phyloP scores from a whole-genome alignment of 2,329 filamentous ascomycete genomes.

The Pyrenochaeta sp. region DNA sequence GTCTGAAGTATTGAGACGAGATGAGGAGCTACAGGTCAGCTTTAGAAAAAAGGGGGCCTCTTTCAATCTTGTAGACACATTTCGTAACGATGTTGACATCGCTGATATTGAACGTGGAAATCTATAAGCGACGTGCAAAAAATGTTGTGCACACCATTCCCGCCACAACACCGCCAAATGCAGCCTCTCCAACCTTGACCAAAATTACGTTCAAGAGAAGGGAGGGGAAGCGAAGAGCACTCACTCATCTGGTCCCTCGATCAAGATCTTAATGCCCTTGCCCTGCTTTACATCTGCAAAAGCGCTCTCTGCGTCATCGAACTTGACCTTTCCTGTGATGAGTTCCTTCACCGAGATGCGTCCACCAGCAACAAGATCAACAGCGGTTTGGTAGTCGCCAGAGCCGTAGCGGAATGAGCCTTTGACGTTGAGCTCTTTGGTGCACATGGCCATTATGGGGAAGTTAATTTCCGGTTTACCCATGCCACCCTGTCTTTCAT shows the following conservation, averaged over 20 bases:
- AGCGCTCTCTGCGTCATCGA: constrained; percentile 83
- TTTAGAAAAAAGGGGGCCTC: not conserved
- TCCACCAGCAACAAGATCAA: constrained; percentile 77
- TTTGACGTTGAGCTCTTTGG: constrained; percentile 86
- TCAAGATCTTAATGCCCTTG: constrained; percentile 75
- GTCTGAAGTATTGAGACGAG: not conserved
- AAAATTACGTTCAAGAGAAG: not conserved
- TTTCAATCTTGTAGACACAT: not conserved
- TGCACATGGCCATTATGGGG: constrained; percentile 88
- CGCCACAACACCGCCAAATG: not conserved
- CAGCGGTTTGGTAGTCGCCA: constrained; percentile 85
- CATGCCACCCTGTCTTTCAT: constrained; percentile 69
- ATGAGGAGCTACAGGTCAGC: not conserved
- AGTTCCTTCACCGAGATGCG: constrained; percentile 79
- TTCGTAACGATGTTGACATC: not conserved
- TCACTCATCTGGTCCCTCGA: constrained; percentile 51
- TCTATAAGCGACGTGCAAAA: not conserved
- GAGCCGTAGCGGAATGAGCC: constrained; percentile 90
- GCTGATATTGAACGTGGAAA: not conserved
- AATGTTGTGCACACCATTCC: not conserved
- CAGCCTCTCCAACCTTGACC: not conserved
- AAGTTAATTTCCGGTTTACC: constrained; percentile 87
- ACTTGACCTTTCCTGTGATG: constrained; percentile 79
- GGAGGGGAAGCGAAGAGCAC: not conserved
- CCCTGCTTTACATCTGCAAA: constrained; percentile 88